These are phyloP conservation scores for Limnanthes douglasii DNA, from an alignment of 345 rosid species.

Conservation along the genomic window DNA sequence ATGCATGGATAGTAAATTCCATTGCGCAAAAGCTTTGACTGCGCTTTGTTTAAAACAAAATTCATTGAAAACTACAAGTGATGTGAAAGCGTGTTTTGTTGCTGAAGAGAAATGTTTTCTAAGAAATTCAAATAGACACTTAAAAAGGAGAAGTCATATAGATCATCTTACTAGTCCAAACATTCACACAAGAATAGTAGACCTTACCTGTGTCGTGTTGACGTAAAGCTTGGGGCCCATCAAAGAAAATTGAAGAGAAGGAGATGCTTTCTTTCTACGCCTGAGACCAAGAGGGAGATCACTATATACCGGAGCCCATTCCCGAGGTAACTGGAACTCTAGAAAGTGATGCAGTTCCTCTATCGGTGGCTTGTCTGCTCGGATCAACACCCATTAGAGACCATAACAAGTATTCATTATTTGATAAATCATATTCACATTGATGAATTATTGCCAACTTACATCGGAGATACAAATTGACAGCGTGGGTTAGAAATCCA, in stretches of 20 bases:
- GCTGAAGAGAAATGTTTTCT: no score
- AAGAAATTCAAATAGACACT: no score
- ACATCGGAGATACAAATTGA: constrained; percentile 91
- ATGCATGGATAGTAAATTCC: neutral
- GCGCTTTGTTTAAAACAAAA: no score
- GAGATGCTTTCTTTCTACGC: constrained; percentile 48
- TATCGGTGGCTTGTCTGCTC: constrained; percentile 81
- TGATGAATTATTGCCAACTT: no score
- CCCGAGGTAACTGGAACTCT: constrained; percentile 90
- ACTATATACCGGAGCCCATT: constrained; percentile 93
- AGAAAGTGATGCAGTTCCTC: constrained; percentile 88
- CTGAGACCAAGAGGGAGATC: constrained; percentile 80
- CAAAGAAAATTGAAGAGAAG: constrained; percentile 66
- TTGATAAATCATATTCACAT: no score
- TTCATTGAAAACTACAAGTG: no score
- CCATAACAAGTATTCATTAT: neutral
- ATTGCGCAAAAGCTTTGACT: neutral
- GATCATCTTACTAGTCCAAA: no score
- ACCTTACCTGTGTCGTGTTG: constrained; percentile 47
- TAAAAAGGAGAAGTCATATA: constrained; percentile 1
- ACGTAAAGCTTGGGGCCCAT: constrained; percentile 93
- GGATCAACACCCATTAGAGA: constrained; percentile 4
- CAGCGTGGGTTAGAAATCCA: constrained; percentile 78
- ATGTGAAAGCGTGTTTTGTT: no score
- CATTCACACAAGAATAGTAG: no score